These are phyloP conservation scores for Medicago arabica DNA, from an alignment of 306 rosid species.

Conservation along the genomic window DNA sequence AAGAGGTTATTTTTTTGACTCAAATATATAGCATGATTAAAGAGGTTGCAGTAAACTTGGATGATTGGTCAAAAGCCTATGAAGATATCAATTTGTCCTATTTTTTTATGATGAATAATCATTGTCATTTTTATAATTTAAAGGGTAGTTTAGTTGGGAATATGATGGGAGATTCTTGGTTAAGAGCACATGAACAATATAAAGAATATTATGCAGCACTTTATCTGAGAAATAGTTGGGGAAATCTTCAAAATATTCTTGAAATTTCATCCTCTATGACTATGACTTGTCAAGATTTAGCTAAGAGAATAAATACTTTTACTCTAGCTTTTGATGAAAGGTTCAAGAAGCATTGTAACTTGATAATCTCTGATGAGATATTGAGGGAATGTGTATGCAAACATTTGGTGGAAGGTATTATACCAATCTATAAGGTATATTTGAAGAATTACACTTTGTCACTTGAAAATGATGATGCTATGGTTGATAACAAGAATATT, in stretches of 20 bases:
- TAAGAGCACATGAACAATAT: slow-evolving; percentile 78
- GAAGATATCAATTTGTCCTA: slow-evolving; percentile 69
- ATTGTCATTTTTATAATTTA: slow-evolving; percentile 72
- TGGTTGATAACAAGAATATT: slow-evolving; percentile 55
- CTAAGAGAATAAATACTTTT: slow-evolving; percentile 63
- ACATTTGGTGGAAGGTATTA: slow-evolving; percentile 69
- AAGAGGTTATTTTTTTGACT: slow-evolving; percentile 51
- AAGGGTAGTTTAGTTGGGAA: slow-evolving; percentile 72
- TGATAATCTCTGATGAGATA: slow-evolving; percentile 65
- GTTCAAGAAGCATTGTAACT: slow-evolving; percentile 66
- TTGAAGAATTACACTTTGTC: slow-evolving; percentile 54
- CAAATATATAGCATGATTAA: slow-evolving; percentile 59
- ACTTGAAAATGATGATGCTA: slow-evolving; percentile 56
- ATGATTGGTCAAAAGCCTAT: slow-evolving; percentile 79
- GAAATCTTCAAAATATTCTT: slow-evolving; percentile 55
- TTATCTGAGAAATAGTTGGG: slow-evolving; percentile 85
- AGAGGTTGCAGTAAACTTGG: slow-evolving; percentile 75
- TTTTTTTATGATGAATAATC: slow-evolving; percentile 94
- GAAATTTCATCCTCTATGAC: slow-evolving; percentile 39
- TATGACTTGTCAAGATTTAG: slow-evolving; percentile 44
- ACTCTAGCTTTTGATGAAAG: slow-evolving; percentile 62
- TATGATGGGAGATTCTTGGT: slow-evolving; percentile 87
- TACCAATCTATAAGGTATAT: slow-evolving; percentile 64
- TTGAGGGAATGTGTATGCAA: slow-evolving; percentile 63
- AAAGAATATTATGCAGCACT: slow-evolving; percentile 78